Evolutionary conservation across 257 asterid genomes (phyloP).

Genomic region (Asclepias syriaca): DNA sequence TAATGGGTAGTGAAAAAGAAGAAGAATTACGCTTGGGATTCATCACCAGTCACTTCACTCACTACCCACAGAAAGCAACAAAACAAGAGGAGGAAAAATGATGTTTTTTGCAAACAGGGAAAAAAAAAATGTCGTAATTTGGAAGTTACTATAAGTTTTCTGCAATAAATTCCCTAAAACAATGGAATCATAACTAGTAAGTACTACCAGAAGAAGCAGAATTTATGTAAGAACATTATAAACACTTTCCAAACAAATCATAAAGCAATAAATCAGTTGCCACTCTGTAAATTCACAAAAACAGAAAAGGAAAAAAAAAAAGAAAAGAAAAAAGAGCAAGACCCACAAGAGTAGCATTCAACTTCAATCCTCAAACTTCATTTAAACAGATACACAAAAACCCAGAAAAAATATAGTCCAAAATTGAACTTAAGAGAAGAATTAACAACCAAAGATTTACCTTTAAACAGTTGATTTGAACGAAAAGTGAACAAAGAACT

Average conservation of each 20-base stretch:
- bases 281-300: conserved; percentile 5
- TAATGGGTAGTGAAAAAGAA: neutral
- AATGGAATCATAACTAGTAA: neutral
- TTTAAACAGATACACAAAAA: neutral
- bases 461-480: conserved; percentile 4
- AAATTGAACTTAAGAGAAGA: neutral
- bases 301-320: too few species aligned
- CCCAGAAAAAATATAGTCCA: neutral
- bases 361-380: neutral
- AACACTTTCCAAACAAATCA: neutral
- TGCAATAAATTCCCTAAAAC: neutral
- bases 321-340: neutral
- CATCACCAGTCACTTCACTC: neutral
- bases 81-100: neutral
- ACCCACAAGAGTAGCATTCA: neutral
- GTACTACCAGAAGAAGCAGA: conserved; percentile 3
- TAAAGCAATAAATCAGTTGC: neutral
- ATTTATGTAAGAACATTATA: neutral
- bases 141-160: neutral
- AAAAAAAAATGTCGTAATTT: neutral
- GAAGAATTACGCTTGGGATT: neutral
- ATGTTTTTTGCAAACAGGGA: neutral
- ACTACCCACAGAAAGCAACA: neutral
- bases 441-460: conserved; percentile 6
- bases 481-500: neutral